Evolutionary conservation across 805 yeast genomes (phyloP).

Genomic region (Yarrowia divulgata): DNA sequence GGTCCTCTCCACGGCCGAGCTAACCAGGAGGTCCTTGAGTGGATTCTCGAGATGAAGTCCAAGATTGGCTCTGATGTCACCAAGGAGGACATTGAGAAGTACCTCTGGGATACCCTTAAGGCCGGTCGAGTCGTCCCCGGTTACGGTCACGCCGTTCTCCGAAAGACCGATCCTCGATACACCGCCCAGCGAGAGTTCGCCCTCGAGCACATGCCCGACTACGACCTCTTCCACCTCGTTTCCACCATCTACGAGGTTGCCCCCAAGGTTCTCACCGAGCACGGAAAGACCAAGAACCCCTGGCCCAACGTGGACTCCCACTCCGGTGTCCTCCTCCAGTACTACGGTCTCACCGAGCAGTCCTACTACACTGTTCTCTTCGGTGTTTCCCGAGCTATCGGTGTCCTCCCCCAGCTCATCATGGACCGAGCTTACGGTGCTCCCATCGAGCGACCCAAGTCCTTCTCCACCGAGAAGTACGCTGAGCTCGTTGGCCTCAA

Average conservation of each 20-base stretch:
- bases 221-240: constrained; percentile 71
- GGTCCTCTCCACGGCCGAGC: constrained; percentile 89
- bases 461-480: constrained; percentile 56
- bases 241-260: constrained; percentile 71
- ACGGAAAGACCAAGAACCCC: constrained; percentile 87
- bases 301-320: constrained; percentile 85
- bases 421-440: constrained; percentile 79
- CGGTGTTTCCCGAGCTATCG: constrained; percentile 83
- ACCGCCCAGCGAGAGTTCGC: constrained; percentile 77
- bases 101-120: constrained; percentile 74
- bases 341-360: constrained; percentile 78
- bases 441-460: constrained; percentile 83
- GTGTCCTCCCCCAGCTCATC: constrained; percentile 78
- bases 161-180: constrained; percentile 84
- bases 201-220: constrained; percentile 62
- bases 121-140: constrained; percentile 85
- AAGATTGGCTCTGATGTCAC: constrained; percentile 50
- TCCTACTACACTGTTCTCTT: constrained; percentile 80
- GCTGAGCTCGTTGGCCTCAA: constrained; percentile 45
- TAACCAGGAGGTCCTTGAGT: constrained; percentile 82
- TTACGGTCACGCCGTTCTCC: constrained; percentile 85
- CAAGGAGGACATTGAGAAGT: constrained; percentile 63
- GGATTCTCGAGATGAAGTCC: constrained; percentile 66
- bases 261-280: constrained; percentile 74
- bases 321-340: constrained; percentile 78